Evolutionary conservation across 129 eudicot genomes (phyloP).

Genomic region (Flaveria brownii): DNA sequence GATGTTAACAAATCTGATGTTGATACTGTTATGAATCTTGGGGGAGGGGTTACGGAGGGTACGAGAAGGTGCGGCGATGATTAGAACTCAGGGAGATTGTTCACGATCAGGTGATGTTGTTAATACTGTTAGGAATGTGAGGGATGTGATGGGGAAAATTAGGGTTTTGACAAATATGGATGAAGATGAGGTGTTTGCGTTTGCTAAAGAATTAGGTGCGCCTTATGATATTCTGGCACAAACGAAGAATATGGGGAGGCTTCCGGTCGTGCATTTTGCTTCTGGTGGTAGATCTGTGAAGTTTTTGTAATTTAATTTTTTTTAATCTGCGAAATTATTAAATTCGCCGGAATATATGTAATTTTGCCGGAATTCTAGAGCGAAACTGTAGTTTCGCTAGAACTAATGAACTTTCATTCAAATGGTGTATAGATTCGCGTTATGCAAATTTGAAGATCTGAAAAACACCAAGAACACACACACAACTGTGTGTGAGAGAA

Average conservation of each 20-base stretch:
- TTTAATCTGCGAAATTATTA: too few species aligned
- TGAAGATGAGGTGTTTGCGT: conserved; percentile 1
- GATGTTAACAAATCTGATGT: too few species aligned
- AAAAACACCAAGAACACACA: too few species aligned
- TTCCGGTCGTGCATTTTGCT: conserved; percentile 94
- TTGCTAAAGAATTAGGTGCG: conserved; percentile 29
- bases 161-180: conserved; percentile 63
- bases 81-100: not conserved
- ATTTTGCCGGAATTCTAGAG: conserved; percentile 33
- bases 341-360: too few species aligned
- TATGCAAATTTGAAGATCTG: too few species aligned
- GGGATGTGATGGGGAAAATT: conserved; percentile 68
- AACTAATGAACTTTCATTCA: too few species aligned
- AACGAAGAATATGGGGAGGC: conserved; percentile 81
- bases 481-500: too few species aligned
- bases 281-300: conserved; percentile 54
- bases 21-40: conserved; percentile 26
- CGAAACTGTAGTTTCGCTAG: too few species aligned
- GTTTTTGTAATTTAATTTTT: too few species aligned
- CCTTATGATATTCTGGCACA: conserved; percentile 85
- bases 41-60: conserved; percentile 81
- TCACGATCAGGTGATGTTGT: conserved; percentile 31
- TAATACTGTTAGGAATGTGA: conserved; percentile 59
- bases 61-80: conserved; percentile 85
- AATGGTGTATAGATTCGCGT: too few species aligned